Evolutionary conservation across 2,329 filamentous ascomycete genomes (phyloP).

Genomic region (Fusarium mundagurra): DNA sequence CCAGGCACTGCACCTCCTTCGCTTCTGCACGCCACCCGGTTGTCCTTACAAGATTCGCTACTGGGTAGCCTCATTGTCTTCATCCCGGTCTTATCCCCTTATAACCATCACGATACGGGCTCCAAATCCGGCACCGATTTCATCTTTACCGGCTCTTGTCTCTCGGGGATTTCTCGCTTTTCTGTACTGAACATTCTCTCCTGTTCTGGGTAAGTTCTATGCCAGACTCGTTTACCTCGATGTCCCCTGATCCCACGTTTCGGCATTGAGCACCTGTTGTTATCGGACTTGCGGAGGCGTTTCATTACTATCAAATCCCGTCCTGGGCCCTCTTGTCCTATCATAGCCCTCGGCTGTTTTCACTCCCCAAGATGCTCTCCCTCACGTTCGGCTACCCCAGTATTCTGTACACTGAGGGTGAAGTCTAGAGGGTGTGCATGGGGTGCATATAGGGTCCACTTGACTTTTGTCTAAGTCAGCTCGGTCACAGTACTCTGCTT

Average conservation of each 20-base stretch:
- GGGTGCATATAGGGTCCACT: conserved; percentile 41
- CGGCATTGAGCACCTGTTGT: conserved; percentile 28
- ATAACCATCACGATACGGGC: conserved; percentile 19
- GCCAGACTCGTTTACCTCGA: conserved; percentile 19
- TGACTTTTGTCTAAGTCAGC: conserved; percentile 46
- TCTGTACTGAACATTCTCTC: conserved; percentile 2
- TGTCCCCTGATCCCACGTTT: conserved; percentile 35
- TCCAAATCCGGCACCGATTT: conserved; percentile 21
- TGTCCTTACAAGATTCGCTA: conserved; percentile 25
- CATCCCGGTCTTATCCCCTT: conserved; percentile 6
- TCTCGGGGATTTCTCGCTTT: conserved; percentile 42
- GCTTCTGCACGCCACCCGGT: conserved; percentile 28
- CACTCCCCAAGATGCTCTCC: conserved; percentile 12
- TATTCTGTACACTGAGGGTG: neutral
- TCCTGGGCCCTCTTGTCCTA: conserved; percentile 19
- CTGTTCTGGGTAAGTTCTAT: conserved; percentile 40
- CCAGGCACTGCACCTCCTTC: conserved; percentile 8
- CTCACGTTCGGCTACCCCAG: conserved; percentile 16
- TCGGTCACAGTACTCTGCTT: conserved; percentile 40
- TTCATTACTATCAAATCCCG: conserved; percentile 7
- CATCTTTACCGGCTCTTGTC: conserved; percentile 6
- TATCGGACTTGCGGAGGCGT: conserved; percentile 42
- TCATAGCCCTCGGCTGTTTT: conserved; percentile 21
- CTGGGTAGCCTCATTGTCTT: conserved; percentile 28
- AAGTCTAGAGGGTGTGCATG: conserved; percentile 36